phyloP scores from a whole-genome alignment of 2,329 filamentous ascomycete genomes.

The Bimuria novae-zelandiae region DNA sequence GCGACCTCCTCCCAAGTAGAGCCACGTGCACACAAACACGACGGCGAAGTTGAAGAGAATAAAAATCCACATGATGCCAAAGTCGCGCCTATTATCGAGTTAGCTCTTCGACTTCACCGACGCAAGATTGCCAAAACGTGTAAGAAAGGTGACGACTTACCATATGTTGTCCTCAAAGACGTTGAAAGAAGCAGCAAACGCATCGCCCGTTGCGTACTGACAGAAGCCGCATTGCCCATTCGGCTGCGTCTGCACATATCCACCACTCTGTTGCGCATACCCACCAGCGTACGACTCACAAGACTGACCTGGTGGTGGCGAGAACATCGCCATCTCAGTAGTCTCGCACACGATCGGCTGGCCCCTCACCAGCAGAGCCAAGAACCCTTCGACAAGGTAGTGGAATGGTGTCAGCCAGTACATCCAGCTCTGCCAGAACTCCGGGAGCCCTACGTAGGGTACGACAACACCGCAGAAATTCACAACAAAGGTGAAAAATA shows the following conservation, averaged over 20 bases:
- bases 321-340: constrained; percentile 65
- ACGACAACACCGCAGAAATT: constrained; percentile 75
- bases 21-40: constrained; percentile 59
- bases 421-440: constrained; percentile 64
- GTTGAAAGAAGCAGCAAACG: constrained; percentile 63
- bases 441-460: constrained; percentile 64
- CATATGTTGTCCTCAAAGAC: constrained; percentile 64
- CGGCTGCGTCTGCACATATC: constrained; percentile 63
- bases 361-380: constrained; percentile 60
- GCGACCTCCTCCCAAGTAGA: constrained; percentile 54
- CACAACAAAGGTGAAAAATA: constrained; percentile 66
- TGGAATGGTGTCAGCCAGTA: constrained; percentile 66
- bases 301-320: constrained; percentile 61
- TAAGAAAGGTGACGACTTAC: neutral
- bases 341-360: constrained; percentile 60
- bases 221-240: constrained; percentile 68
- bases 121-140: neutral
- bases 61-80: constrained; percentile 65
- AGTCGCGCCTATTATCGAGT: constrained; percentile 57
- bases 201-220: constrained; percentile 63
- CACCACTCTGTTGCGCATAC: constrained; percentile 60
- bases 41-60: constrained; percentile 66
- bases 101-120: neutral
- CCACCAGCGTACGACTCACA: constrained; percentile 64
- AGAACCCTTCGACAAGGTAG: constrained; percentile 67